Evolutionary conservation across 2,329 filamentous ascomycete species (phyloP).

Genomic region (Diaporthe caulivora): DNA sequence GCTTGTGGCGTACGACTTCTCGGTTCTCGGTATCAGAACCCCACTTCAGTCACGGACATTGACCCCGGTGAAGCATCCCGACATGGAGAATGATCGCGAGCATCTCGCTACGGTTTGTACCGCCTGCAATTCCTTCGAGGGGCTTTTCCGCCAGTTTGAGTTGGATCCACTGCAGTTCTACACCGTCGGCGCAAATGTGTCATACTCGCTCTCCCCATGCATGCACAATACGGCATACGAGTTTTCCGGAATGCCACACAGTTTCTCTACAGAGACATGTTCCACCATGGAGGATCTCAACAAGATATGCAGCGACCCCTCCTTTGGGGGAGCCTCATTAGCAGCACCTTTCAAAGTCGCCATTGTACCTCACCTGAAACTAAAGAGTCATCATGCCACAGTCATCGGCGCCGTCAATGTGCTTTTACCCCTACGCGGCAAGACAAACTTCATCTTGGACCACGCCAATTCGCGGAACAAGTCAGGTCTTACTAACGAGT

Average conservation of each 20-base stretch:
- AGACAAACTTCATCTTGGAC: slow-evolving; percentile 61
- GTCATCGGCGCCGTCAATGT: slow-evolving; percentile 82
- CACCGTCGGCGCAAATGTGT: slow-evolving; percentile 75
- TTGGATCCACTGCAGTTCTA: slow-evolving; percentile 77
- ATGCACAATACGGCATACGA: slow-evolving; percentile 80
- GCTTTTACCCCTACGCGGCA: slow-evolving; percentile 73
- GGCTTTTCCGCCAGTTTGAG: slow-evolving; percentile 71
- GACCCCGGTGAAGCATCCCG: slow-evolving; percentile 63
- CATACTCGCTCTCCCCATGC: slow-evolving; percentile 77
- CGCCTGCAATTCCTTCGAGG: slow-evolving; percentile 66
- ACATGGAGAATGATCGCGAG: slow-evolving; percentile 55
- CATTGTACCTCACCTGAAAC: slow-evolving; percentile 73
- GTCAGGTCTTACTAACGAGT: slow-evolving; percentile 70
- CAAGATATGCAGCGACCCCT: slow-evolving; percentile 67
- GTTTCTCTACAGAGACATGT: slow-evolving; percentile 71
- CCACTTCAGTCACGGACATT: slow-evolving; percentile 62
- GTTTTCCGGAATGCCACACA: slow-evolving; percentile 75
- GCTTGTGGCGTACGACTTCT: slow-evolving; percentile 61
- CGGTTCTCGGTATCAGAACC: slow-evolving; percentile 56
- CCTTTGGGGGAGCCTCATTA: slow-evolving; percentile 76
- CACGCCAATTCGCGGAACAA: slow-evolving; percentile 71
- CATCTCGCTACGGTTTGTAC: slow-evolving; percentile 65
- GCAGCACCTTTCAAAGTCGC: slow-evolving; percentile 79
- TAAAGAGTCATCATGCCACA: slow-evolving; percentile 75
- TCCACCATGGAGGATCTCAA: slow-evolving; percentile 72